These are phyloP conservation scores for Trichoderma hamatum DNA, from an alignment of 2,329 filamentous ascomycete genomes.

Conservation along the genomic window DNA sequence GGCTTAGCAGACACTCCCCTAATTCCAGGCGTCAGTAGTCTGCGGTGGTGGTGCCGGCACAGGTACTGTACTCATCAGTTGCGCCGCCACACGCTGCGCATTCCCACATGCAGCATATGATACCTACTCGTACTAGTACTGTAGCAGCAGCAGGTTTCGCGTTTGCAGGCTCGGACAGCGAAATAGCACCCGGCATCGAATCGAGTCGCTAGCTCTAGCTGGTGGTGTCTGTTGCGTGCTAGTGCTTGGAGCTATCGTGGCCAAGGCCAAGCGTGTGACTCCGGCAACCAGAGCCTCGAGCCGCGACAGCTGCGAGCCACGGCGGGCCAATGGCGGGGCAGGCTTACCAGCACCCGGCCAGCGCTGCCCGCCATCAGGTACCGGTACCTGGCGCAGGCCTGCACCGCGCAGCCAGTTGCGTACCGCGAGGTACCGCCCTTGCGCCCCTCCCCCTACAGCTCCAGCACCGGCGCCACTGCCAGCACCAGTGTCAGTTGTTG, in stretches of 20 bases:
- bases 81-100: neutral
- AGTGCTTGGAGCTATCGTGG: conserved; percentile 12
- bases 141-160: neutral
- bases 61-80: neutral
- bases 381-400: conserved; percentile 1
- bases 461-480: conserved; percentile 1
- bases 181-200: neutral
- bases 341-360: neutral
- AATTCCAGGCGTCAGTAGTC: neutral
- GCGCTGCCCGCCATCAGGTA: neutral
- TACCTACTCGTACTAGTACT: neutral
- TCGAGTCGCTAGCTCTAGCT: neutral
- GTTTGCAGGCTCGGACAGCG: conserved; percentile 6
- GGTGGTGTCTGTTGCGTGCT: conserved; percentile 8
- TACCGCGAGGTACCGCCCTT: conserved; percentile 19
- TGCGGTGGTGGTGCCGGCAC: neutral
- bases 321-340: conserved; percentile 22
- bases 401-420: neutral
- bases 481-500: conserved; percentile 1
- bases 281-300: conserved; percentile 24
- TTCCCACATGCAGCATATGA: too few species aligned
- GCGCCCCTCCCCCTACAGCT: conserved; percentile 17
- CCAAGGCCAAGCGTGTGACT: conserved; percentile 17
- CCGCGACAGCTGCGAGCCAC: conserved; percentile 15
- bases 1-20: neutral